Percentiles rank a stretch among this genome's conserved stretches.
Conservation (phyloP, 352 stramenopile genomes). For the Phytophthora fragariaefolia region DNA sequence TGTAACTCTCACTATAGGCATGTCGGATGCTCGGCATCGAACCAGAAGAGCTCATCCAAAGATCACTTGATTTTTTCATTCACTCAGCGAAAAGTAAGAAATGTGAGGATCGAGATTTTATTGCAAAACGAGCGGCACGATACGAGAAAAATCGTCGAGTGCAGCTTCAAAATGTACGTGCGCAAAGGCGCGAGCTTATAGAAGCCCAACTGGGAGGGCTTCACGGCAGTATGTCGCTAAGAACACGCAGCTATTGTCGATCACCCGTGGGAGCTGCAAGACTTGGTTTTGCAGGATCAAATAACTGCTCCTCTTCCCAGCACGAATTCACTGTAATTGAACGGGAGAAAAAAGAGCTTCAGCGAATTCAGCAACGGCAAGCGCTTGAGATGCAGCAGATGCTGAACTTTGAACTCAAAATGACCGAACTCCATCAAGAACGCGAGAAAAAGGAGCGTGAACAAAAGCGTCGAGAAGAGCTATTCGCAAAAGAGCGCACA, state of each 20-base stretch:
- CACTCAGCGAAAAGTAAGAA: slow-evolving; percentile 17
- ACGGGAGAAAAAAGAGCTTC: slow-evolving; percentile 68
- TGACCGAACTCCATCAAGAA: slow-evolving; percentile 60
- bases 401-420: slow-evolving; percentile 70
- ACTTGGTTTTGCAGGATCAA: slow-evolving; percentile 18
- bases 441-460: slow-evolving; percentile 58
- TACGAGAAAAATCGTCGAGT: slow-evolving; percentile 67
- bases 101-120: slow-evolving; percentile 44
- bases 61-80: slow-evolving; percentile 69
- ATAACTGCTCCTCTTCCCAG: slow-evolving; percentile 15
- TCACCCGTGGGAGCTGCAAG: slow-evolving; percentile 42
- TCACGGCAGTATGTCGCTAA: slow-evolving; percentile 57
- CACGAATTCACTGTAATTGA: slow-evolving; percentile 68
- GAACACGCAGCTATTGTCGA: slow-evolving; percentile 61
- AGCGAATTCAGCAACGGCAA: slow-evolving; percentile 76
- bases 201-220: slow-evolving; percentile 55
- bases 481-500: slow-evolving; percentile 43
- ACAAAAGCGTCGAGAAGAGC: slow-evolving; percentile 55
- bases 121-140: slow-evolving; percentile 58
- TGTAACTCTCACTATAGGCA: too few species aligned
- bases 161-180: slow-evolving; percentile 57
- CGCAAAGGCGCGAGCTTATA: slow-evolving; percentile 63
- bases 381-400: slow-evolving; percentile 77
- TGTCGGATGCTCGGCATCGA: slow-evolving; percentile 80
- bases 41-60: slow-evolving; percentile 64